Percentiles rank a stretch among this genome's conserved stretches.
Conservation (phyloP, 352 stramenopile genomes). For the Blastocystis sp. region DNA sequence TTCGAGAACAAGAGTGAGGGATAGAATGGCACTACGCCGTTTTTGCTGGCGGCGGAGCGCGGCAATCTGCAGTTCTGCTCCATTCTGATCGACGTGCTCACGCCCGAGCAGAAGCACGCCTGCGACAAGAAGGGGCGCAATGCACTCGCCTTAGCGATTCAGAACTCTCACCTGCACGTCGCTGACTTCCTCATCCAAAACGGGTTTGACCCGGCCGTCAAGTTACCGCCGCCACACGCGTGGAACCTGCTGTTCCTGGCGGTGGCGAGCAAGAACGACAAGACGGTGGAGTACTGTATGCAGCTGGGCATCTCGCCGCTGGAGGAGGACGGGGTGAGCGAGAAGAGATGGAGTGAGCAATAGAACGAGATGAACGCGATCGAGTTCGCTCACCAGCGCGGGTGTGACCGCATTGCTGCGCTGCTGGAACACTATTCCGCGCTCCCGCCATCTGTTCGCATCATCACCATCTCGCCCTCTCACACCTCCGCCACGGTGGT, state of each 20-base stretch:
- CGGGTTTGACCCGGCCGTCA: not conserved
- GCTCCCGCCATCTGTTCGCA: not conserved
- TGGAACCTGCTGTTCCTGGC: conserved; percentile 38
- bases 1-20: not conserved
- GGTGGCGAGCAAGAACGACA: not conserved
- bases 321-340: not conserved
- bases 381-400: not conserved
- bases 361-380: not conserved
- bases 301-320: not conserved
- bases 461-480: not conserved
- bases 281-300: conserved; percentile 40
- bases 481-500: not conserved
- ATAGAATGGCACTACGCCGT: conserved; percentile 8
- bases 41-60: not conserved
- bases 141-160: conserved; percentile 2
- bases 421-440: conserved; percentile 13
- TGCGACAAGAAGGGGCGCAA: conserved; percentile 20
- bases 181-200: conserved; percentile 2
- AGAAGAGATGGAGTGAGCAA: not conserved
- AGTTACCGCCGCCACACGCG: not conserved
- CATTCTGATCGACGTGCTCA: not conserved
- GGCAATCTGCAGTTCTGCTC: not conserved
- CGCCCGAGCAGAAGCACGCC: not conserved
- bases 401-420: not conserved
- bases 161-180: not conserved